phyloP scores from a whole-genome alignment of 2,329 filamentous ascomycete species.

The Thielaviopsis punctulata region DNA sequence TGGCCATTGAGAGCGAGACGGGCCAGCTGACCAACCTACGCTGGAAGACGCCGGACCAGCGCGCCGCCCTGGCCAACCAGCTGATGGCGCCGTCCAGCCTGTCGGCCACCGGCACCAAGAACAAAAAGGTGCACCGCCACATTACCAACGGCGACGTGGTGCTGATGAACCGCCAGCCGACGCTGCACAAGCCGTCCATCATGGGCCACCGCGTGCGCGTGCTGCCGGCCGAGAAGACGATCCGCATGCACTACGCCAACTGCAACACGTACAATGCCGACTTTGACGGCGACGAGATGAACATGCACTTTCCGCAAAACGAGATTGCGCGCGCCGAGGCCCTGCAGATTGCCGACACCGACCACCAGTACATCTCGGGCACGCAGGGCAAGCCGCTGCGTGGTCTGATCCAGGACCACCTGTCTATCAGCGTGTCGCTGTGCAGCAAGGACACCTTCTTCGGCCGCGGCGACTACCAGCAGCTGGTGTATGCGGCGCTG shows the following conservation, averaged over 20 bases:
- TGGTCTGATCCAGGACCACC: conserved; percentile 95
- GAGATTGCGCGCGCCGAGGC: conserved; percentile 88
- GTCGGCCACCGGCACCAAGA: conserved; percentile 55
- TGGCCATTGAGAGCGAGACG: conserved; percentile 89
- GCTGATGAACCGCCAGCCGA: conserved; percentile 96
- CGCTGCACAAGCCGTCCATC: conserved; percentile 94
- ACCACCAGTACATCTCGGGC: conserved; percentile 89
- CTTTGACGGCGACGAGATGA: conserved; percentile 99
- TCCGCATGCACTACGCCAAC: conserved; percentile 99
- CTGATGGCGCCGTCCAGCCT: conserved; percentile 69
- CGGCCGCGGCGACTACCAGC: conserved; percentile 71
- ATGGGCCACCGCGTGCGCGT: conserved; percentile 95
- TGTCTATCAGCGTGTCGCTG: conserved; percentile 82
- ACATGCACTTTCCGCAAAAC: conserved; percentile 98
- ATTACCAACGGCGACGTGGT: conserved; percentile 94
- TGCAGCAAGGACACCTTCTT: conserved; percentile 89
- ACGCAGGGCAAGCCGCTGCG: conserved; percentile 85
- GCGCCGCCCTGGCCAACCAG: conserved; percentile 79
- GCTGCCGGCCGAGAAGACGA: conserved; percentile 83
- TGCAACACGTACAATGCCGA: conserved; percentile 99
- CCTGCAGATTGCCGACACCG: conserved; percentile 82
- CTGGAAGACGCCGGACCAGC: conserved; percentile 75
- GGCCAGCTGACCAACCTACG: conserved; percentile 79
- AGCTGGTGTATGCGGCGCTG: conserved; percentile 80
- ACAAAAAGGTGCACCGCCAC: conserved; percentile 95